Evolutionary conservation across 2,329 filamentous ascomycete species (phyloP), one percentile per base, ranked within the genome.

Genomic region (Cladophialophora psammophila): DNA sequence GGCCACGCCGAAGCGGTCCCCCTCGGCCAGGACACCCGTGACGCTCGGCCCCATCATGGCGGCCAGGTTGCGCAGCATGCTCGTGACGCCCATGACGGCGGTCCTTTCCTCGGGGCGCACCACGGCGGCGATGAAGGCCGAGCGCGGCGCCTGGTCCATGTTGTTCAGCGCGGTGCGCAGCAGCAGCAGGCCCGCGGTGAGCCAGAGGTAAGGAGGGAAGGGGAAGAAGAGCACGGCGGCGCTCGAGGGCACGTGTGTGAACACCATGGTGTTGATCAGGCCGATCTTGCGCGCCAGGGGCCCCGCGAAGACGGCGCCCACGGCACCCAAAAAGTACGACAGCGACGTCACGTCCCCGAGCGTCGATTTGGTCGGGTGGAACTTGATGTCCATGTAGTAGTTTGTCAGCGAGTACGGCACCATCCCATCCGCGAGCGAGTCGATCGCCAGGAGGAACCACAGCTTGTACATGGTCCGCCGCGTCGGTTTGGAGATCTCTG

Each of bases 71-170:
- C 88, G 80, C 34, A 90, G 66, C 73, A 87, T 87, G 55, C 80
- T 82, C 0, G 88, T 90, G 71, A 91, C 88, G 12, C 89, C 89
- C 87, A 91, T 88, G n/a, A 89, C 87, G 0, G 88, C 88, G 0
- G 89, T 91, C 1, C 88, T 80, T 76, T 91, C 89, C 62, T 87
- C 84, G 0, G 88, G 85, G 68, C 83, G 85, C 2, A 91, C 88
- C 0, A 90, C 87, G 0, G 88, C 88, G 0, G 88, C 87, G 58
- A 91, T 89, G 65, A 91, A 87, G 0, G 89, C 88, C 0, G 88
- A 80, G 1, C 89, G 82, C 0, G 89, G 89, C 0, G 87, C 88
- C 78, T 91, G 88, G 69, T 91, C 89, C 87, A 91, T 90, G 69
- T 85, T 88, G 72, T 90, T 90, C 53, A 91, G 79, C 0, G 86